Percentiles rank a stretch among this genome's conserved stretches.
Evolutionary conservation across 805 yeast species (phyloP).

Genomic region (Tetrapisispora iriomotensis): DNA sequence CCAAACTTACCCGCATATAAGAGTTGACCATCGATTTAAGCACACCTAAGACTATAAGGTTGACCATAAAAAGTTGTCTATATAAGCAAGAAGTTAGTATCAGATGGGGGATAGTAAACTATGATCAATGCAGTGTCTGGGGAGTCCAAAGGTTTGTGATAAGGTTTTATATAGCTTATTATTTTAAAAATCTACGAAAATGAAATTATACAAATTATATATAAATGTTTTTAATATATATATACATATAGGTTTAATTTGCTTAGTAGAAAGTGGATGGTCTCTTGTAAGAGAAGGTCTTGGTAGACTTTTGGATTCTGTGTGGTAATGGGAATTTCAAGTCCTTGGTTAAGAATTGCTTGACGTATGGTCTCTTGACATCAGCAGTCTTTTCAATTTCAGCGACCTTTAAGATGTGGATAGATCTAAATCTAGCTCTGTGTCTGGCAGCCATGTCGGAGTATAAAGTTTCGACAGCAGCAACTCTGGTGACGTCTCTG

Average conservation of each 20-base stretch:
- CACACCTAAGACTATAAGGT: too few species aligned
- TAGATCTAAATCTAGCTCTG: conserved; percentile 99
- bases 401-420: conserved; percentile 98
- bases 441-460: conserved; percentile 99
- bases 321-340: conserved; percentile 99
- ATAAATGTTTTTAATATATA: conserved; percentile 1
- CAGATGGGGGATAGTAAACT: too few species aligned
- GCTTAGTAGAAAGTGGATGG: conserved; percentile 94
- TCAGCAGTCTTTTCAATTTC: conserved; percentile 96
- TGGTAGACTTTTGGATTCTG: conserved; percentile 89
- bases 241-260: conserved; percentile 4
- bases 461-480: conserved; percentile 97
- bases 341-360: conserved; percentile 90
- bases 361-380: conserved; percentile 98
- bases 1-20: too few species aligned
- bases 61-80: too few species aligned
- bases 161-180: conserved; percentile 6
- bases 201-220: conserved; percentile 20
- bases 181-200: conserved; percentile 19
- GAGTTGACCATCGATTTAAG: too few species aligned
- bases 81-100: too few species aligned
- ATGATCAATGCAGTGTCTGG: too few species aligned
- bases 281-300: conserved; percentile 82
- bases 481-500: conserved; percentile 98
- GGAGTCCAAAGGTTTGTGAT: too few species aligned